Percentiles rank a stretch among this genome's conserved stretches.
These are phyloP conservation scores for Sporothrix globosa DNA, from an alignment of 2,329 filamentous ascomycete genomes.

Conservation along the genomic window DNA sequence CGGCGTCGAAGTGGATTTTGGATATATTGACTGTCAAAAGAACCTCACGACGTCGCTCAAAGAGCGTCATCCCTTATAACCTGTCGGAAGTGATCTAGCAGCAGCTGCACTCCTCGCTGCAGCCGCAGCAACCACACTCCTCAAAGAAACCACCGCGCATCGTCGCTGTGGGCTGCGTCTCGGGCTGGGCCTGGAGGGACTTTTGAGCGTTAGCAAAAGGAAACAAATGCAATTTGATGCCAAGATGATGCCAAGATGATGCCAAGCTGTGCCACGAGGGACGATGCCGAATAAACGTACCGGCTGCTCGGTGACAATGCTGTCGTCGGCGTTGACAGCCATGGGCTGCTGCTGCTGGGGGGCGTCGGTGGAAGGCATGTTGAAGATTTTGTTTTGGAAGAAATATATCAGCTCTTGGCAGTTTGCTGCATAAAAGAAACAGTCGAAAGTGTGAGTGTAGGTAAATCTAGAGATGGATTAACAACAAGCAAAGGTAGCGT, in stretches of 20 bases:
- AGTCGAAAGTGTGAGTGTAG: not conserved
- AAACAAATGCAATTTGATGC: not conserved
- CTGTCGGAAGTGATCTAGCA: slow-evolving; percentile 37
- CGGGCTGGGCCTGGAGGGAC: slow-evolving; percentile 40
- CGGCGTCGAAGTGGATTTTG: not conserved
- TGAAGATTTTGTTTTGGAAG: slow-evolving; percentile 34
- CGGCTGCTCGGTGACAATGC: slow-evolving; percentile 42
- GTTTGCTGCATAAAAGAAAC: slow-evolving; percentile 19
- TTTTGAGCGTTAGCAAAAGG: slow-evolving; percentile 20
- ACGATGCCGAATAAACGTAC: slow-evolving; percentile 33
- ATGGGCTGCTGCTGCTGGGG: slow-evolving; percentile 43
- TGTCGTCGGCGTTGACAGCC: slow-evolving; percentile 38
- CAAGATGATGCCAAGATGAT: not conserved
- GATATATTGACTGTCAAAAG: not conserved
- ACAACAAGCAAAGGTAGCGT: not conserved
- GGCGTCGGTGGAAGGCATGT: slow-evolving; percentile 41
- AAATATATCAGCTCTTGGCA: slow-evolving; percentile 19
- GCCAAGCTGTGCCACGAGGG: not conserved
- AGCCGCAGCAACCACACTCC: slow-evolving; percentile 43
- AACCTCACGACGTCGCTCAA: not conserved
- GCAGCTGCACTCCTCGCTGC: slow-evolving; percentile 40
- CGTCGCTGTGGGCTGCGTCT: slow-evolving; percentile 39
- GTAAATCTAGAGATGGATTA: not conserved
- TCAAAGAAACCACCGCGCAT: slow-evolving; percentile 43
- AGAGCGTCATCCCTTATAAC: too few relatives aligned